Base-by-base conservation (phyloP, 108 stramenopile species). In the Cyclostephanos tholiformis region DNA sequence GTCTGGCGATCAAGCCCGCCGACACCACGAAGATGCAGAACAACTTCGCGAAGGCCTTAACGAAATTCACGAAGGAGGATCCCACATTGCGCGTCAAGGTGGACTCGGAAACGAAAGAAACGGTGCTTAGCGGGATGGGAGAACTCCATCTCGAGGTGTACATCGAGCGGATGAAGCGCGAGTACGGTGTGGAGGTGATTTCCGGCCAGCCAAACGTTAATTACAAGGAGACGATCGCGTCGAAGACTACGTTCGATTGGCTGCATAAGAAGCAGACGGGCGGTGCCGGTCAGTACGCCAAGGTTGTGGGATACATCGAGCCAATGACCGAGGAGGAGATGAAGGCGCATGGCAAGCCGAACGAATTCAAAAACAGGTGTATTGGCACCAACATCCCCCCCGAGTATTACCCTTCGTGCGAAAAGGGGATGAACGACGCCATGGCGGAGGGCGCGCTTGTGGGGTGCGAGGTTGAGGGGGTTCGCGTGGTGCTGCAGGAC, bases 221-320 rank as follows among this genome's bases (percentile, higher is more conserved):
- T 76, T 99, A 99, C 91, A 95, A 98, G 70, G 99, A 99, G 80
- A 97, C 98, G 2, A 96, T 99, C 77, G 86, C 80, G 58, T 69
- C 73, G 23, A 86, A 83, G 63, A 86, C 76, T 20, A 69, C 86
- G 46, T 99, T 98, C 83, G 96, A 98, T 77, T 97, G 92, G 85
- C 80, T 98, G 32, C 99, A 99, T 92, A 99, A 99, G 89, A 99
- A 99, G 72, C 99, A 99, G 85, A 92, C 97, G 12, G 99, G 99
- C 65, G 99, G 99, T 55, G 60, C 93, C 30, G 99, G 99, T 43
- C 99, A 99, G 82, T 99, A 95, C 71, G 99, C 97, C 25, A 85
- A 94, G 50, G 97, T 99, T 12, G 88, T 96, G 57, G 99, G 99
- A 32, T 98, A 91, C 81, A 86, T 99, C 59, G 99, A 99, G 69